Evolutionary conservation across 2,329 filamentous ascomycete species (phyloP), one percentile per base, ranked within the genome.

Genomic region (Colletotrichum sp.): DNA sequence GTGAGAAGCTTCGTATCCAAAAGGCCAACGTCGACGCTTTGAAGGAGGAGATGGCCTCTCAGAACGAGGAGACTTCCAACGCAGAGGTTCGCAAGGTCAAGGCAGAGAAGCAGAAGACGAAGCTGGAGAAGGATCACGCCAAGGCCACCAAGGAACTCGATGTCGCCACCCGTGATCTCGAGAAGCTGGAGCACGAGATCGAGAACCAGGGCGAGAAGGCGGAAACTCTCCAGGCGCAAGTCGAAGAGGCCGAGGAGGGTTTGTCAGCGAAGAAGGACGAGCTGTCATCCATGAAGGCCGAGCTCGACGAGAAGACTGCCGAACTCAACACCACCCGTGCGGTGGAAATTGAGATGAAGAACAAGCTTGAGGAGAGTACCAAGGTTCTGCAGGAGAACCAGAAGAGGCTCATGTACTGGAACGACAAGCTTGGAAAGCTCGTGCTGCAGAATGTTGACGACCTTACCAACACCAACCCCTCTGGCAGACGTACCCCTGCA

Each of bases 341-440:
- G 1, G 88, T 94, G 5, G 97, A 99, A 84, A 98, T 99, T 77
- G 97, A 99, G 85, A 98, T 98, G 96, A 94, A 95, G 78, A 98
- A 98, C 86, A 98, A 98, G 86, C 93, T 99, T 2, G 97, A 98
- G 82, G 96, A 98, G 82, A 97, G 96, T 83, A 94, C 98, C 79
- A 99, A 99, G 86, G 91, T 93, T 12, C 90, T 98, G 16, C 85
- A 87, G 0, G 96, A 98, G 82, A 98, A 98, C 84, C 93, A 98
- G 83, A 96, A 95, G 85, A 93, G 94, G 75, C 90, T 94, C 55
- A 90, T 90, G 48, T 95, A 98, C 86, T 98, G 96, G 96, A 89
- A 96, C 71, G 95, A 98, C 76, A 98, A 98, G 87, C 88, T 98
- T 11, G 89, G 90, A 68, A 98, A 98, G 87, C 91, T 99, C 30